Evolutionary conservation across 2,329 filamentous ascomycete species (phyloP), one percentile per base, ranked within the genome.

Genomic region (Aspergillus sp.): DNA sequence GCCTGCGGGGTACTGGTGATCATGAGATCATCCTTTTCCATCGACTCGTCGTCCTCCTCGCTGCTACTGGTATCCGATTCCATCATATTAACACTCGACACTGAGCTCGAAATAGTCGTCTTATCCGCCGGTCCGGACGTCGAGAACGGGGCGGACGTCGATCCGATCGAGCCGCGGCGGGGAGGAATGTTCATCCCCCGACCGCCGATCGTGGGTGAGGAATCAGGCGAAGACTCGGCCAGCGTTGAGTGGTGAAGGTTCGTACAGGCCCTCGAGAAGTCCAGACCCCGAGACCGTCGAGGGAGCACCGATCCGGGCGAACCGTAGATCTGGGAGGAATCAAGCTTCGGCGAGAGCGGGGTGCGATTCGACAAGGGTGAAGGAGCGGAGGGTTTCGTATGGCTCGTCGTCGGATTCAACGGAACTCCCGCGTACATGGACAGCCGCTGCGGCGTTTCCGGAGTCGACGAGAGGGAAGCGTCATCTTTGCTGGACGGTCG

Each of bases 221-320:
- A 95, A 73, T 96, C 92, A 3, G 93, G 92, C 5, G 91, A 95
- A 0, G 91, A 90, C 73, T 96, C 91, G 57, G 94, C 93, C 9
- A 98, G 84, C 0, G 91, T 98, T 16, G 94, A 97, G 76, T 98
- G 95, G 77, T 98, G 95, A 22, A 99, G 82, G 72, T 93, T 96
- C 11, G 94, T 97, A 63, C 92, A 95, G 11, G 93, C 93, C 66
- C 94, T 86, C 46, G 94, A 94, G 75, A 96, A 98, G 77, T 98
- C 94, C 61, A 97, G 82, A 49, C 94, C 94, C 57, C 94, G 87
- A 31, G 93, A 97, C 62, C 93, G 88, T 64, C 94, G 87, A 18
- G 94, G 94, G 7, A 98, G 84, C 51, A 96, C 90, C 56, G 93
- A 96, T 26, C 90, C 89, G 2, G 93, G 92, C 1, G 92, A 94